phyloP scores from a whole-genome alignment of 495 filamentous ascomycete genomes.

The Talaromyces stipitatus region DNA sequence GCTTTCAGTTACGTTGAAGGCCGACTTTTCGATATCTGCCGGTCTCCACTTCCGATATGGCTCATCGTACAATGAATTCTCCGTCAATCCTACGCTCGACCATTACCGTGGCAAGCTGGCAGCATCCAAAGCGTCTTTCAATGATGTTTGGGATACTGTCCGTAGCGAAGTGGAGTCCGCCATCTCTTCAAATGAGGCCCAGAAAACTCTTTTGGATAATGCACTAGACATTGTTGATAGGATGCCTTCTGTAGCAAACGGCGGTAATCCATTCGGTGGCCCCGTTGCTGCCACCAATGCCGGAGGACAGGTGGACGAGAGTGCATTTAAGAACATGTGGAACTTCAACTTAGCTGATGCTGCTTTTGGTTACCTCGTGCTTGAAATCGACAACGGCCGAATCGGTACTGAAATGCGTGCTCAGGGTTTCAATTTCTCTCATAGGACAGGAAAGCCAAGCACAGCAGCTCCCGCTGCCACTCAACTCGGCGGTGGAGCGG shows the following conservation, averaged over 20 bases:
- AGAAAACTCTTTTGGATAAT: slow-evolving; percentile 83
- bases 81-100: slow-evolving; percentile 94
- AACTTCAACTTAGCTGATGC: slow-evolving; percentile 99
- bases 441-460: slow-evolving; percentile 54
- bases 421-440: slow-evolving; percentile 98
- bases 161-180: slow-evolving; percentile 90
- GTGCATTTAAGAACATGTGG: slow-evolving; percentile 99
- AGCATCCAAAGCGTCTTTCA: slow-evolving; percentile 98
- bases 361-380: slow-evolving; percentile 89
- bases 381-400: slow-evolving; percentile 87
- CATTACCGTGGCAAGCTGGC: slow-evolving; percentile 99
- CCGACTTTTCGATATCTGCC: slow-evolving; percentile 96
- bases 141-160: slow-evolving; percentile 99
- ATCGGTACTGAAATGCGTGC: slow-evolving; percentile 98
- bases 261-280: slow-evolving; percentile 94
- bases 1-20: slow-evolving; percentile 94
- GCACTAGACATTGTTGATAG: slow-evolving; percentile 86
- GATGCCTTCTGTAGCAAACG: slow-evolving; percentile 92
- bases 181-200: slow-evolving; percentile 83
- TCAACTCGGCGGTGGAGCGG: slow-evolving; percentile 22
- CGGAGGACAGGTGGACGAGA: slow-evolving; percentile 91
- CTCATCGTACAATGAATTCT: slow-evolving; percentile 99
- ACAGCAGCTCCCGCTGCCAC: slow-evolving; percentile 29
- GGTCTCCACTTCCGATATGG: slow-evolving; percentile 98
- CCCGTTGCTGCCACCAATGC: slow-evolving; percentile 62